Evolutionary conservation across 805 yeast genomes (phyloP), one percentile per base, ranked within the genome.

Genomic region (Kuraishia cidri): DNA sequence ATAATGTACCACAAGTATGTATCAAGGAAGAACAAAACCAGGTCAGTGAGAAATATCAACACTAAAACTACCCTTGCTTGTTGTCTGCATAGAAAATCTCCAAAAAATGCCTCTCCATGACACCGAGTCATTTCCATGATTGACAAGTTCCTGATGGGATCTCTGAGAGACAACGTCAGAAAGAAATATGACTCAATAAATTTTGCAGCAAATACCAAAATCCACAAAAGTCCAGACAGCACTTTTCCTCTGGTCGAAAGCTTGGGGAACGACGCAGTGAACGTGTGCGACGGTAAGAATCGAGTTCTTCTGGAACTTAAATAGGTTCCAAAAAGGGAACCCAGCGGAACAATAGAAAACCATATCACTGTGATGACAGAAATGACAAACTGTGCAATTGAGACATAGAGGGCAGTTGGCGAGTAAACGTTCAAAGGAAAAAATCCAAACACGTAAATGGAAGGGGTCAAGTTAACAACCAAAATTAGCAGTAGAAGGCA

Each of bases 1-100:
- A 72, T 60, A 31, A 72, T 67, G 38, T 72, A 72, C 79, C 79
- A 72, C 12, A 72, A 53, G 37, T 72, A 72, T 0, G 78, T 72
- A 37, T 72, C 79, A 15, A 72, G 56, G 38, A 69, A 69, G 43
- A 69, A 72, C 24, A 72, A 52, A 3, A 70, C 63, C 38, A 69
- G 47, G 42, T 69, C 75, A 4, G 73, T 62, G 6, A 62, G 31
- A 21, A 52, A 48, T 41, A 72, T 61, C 32, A 72, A 48, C 0
- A 48, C 41, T 19, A 72, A 49, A 6, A 65, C 57, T 32, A 70
- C 52, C 4, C 40, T 39, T 1, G 74, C 57, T 20, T 71, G 76
- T 26, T 56, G 47, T 7, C 43, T 41, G 42, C 76, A 72, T 4
- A 70, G 41, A 8, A 56, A 24, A 26, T 58, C 60, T 14, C 70